Evolutionary conservation across 305 asterid genomes (phyloP).

Genomic region (Solanum chacoense): DNA sequence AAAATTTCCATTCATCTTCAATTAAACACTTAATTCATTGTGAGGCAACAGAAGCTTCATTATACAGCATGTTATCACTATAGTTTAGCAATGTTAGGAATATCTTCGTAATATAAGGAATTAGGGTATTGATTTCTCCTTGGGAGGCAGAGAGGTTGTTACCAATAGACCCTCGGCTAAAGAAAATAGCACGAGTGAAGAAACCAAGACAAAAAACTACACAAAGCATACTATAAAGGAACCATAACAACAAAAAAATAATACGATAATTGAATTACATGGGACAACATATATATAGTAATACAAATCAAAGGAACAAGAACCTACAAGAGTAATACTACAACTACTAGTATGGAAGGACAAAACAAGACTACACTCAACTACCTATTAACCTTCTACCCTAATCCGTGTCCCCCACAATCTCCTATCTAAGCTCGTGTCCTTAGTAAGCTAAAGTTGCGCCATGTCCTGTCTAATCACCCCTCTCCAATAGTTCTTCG

Average conservation of each 20-base stretch:
- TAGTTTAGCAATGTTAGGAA: background rate
- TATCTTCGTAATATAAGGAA: background rate
- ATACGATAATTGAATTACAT: background rate
- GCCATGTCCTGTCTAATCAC: background rate
- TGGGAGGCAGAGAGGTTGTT: background rate
- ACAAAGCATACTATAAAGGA: background rate
- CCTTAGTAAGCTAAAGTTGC: background rate
- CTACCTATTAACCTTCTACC: background rate
- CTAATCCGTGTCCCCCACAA: background rate
- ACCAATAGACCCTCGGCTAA: background rate
- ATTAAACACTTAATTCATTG: background rate
- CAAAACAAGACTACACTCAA: background rate
- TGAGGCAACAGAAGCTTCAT: background rate
- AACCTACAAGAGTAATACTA: background rate
- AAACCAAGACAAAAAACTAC: background rate
- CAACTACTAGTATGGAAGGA: background rate
- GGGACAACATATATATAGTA: background rate
- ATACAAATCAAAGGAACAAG: background rate
- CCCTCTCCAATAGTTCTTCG: background rate
- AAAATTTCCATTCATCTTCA: background rate
- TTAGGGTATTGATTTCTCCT: background rate
- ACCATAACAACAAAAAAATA: background rate
- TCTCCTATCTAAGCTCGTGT: background rate
- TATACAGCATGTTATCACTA: background rate
- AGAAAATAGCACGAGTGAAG: background rate